These are phyloP conservation scores for Annulohypoxylon stygium DNA, from an alignment of 495 filamentous ascomycete genomes.

Conservation along the genomic window DNA sequence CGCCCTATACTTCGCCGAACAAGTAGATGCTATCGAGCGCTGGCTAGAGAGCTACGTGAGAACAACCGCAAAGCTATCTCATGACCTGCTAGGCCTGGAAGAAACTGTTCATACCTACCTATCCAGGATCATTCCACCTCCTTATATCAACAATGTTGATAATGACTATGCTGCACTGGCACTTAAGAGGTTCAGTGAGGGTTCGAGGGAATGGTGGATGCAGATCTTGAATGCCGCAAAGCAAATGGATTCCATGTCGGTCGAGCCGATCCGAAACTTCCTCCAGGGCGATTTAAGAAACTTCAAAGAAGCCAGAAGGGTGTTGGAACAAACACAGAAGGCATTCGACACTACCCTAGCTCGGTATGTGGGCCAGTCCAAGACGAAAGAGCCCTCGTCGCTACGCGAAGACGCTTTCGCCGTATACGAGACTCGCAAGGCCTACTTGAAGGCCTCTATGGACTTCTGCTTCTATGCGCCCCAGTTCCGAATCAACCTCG, in stretches of 20 bases:
- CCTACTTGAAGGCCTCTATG: slow-evolving; percentile 90
- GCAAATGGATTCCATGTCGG: slow-evolving; percentile 78
- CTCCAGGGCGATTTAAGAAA: slow-evolving; percentile 74
- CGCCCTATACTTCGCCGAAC: slow-evolving; percentile 88
- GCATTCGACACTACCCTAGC: slow-evolving; percentile 82
- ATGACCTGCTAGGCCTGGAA: slow-evolving; percentile 79
- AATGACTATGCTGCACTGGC: slow-evolving; percentile 94
- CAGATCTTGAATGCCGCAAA: slow-evolving; percentile 77
- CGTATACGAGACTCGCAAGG: slow-evolving; percentile 91
- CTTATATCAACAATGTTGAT: slow-evolving; percentile 76
- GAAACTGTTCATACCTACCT: slow-evolving; percentile 79
- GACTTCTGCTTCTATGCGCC: slow-evolving; percentile 92
- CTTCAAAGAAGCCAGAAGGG: slow-evolving; percentile 77
- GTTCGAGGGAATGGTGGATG: slow-evolving; percentile 86
- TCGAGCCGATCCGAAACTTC: slow-evolving; percentile 85
- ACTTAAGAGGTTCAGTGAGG: slow-evolving; percentile 85
- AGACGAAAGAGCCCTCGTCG: slow-evolving; percentile 91
- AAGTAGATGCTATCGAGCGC: slow-evolving; percentile 90
- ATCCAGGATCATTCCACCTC: slow-evolving; percentile 75
- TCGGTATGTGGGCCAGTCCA: slow-evolving; percentile 84
- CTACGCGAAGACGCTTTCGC: slow-evolving; percentile 96
- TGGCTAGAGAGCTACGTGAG: slow-evolving; percentile 92
- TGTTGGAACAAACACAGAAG: slow-evolving; percentile 84
- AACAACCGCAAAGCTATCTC: slow-evolving; percentile 79
- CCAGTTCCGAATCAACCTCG: slow-evolving; percentile 81